Evolutionary conservation across 371 early-diverging fungal species (phyloP).

Genomic region (Massospora cicadina): DNA sequence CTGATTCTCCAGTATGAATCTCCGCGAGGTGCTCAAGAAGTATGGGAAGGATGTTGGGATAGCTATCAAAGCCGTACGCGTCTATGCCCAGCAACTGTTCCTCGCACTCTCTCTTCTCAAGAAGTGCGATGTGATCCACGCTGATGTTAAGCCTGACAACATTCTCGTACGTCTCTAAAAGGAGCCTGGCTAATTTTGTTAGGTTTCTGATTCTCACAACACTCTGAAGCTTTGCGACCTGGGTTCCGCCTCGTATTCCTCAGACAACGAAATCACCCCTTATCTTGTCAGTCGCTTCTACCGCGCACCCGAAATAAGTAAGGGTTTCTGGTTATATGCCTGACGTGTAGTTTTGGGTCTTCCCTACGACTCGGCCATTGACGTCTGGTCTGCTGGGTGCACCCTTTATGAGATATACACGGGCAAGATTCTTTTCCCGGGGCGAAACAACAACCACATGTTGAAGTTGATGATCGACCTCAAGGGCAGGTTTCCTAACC

Average conservation of each 20-base stretch:
- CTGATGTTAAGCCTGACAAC: slow-evolving; percentile 98
- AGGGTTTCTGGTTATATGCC: slow-evolving; percentile 14
- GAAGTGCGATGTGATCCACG: slow-evolving; percentile 74
- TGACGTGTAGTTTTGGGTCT: slow-evolving; percentile 54
- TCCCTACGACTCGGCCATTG: slow-evolving; percentile 68
- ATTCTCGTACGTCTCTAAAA: slow-evolving; percentile 41
- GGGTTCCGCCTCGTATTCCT: slow-evolving; percentile 75
- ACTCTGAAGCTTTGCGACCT: slow-evolving; percentile 82
- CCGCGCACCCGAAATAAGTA: slow-evolving; percentile 96
- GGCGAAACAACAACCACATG: slow-evolving; percentile 91
- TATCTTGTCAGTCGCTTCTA: slow-evolving; percentile 96
- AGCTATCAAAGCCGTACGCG: slow-evolving; percentile 75
- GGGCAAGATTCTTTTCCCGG: slow-evolving; percentile 86
- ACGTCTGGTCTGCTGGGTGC: slow-evolving; percentile 98
- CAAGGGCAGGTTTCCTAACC: slow-evolving; percentile 73
- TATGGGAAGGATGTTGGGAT: slow-evolving; percentile 85
- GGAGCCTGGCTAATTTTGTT: neutral
- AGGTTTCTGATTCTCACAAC: slow-evolving; percentile 50
- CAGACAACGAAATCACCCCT: slow-evolving; percentile 81
- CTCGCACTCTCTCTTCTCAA: slow-evolving; percentile 64
- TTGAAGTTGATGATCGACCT: slow-evolving; percentile 80
- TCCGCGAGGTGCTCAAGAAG: slow-evolving; percentile 82
- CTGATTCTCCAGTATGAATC: slow-evolving; percentile 45
- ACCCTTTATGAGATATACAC: slow-evolving; percentile 94
- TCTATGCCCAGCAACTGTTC: slow-evolving; percentile 84